A percentile compares a stretch with the other conserved stretches of the same genome.
Evolutionary conservation across 169 alveolate genomes (phyloP).

Genomic region (Toxoplasma gondii): DNA sequence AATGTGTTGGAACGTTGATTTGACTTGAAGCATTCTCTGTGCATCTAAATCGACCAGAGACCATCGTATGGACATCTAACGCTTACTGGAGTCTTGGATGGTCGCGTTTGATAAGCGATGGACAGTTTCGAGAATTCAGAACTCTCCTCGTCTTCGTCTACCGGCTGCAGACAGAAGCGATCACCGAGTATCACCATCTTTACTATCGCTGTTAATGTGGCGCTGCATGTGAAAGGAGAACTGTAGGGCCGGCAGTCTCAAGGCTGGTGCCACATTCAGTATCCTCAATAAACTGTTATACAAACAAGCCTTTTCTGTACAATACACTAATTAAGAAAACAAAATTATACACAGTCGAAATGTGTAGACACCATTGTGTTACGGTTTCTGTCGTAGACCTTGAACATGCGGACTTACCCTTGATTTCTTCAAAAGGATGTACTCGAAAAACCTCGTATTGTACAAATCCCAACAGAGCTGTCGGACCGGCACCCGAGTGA

Average conservation of each 20-base stretch:
- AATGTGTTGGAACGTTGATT: too few species aligned
- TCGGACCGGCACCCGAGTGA: neutral
- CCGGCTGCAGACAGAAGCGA: neutral
- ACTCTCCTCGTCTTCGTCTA: neutral
- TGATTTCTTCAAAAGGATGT: constrained; percentile 25
- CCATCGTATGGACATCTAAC: neutral
- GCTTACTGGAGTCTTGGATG: neutral
- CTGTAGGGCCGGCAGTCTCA: too few species aligned
- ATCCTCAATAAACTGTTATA: neutral
- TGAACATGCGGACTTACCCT: neutral
- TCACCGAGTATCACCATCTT: too few species aligned
- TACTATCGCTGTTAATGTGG: too few species aligned
- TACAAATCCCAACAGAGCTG: neutral
- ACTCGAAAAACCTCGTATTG: constrained; percentile 33
- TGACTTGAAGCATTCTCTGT: too few species aligned
- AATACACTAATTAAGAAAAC: too few species aligned
- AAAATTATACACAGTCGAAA: too few species aligned
- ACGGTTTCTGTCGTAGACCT: too few species aligned
- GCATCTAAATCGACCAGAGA: neutral
- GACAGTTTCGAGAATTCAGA: neutral
- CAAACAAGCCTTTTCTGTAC: too few species aligned
- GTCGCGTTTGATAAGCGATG: neutral
- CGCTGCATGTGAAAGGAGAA: too few species aligned
- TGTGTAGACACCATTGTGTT: too few species aligned
- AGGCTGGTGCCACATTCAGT: constrained; percentile 44